phyloP scores from a whole-genome alignment of 164 flowering plant species.

The Aristolochia contorta region DNA sequence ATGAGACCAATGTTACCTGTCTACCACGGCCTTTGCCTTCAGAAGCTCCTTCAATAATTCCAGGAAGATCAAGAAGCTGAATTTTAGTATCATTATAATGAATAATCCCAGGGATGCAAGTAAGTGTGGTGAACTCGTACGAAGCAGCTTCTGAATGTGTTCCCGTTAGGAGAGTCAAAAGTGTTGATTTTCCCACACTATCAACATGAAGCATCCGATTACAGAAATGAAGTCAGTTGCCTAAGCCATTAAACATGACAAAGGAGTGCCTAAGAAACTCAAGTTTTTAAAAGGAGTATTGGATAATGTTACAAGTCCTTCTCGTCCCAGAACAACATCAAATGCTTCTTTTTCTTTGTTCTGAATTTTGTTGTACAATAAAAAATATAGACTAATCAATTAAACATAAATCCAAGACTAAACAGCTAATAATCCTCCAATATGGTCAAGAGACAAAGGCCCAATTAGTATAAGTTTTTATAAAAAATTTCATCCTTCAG shows the following conservation, averaged over 20 bases:
- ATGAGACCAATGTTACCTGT: conserved; percentile 46
- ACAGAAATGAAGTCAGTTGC: conserved; percentile 1
- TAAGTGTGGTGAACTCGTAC: conserved; percentile 98
- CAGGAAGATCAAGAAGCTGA: conserved; percentile 98
- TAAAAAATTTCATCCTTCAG: too few relatives aligned
- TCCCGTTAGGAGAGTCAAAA: conserved; percentile 85
- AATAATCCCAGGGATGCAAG: conserved; percentile 97
- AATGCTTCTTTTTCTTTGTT: too few relatives aligned
- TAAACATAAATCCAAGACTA: too few relatives aligned
- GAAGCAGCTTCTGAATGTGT: conserved; percentile 99
- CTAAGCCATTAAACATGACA: background rate
- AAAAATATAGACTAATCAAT: too few relatives aligned
- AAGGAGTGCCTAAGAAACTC: background rate
- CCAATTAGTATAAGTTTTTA: too few relatives aligned
- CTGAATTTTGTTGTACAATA: too few relatives aligned
- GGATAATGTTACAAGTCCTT: too few relatives aligned
- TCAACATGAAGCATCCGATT: conserved; percentile 9
- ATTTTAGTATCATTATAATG: conserved; percentile 97
- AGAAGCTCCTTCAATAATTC: conserved; percentile 99
- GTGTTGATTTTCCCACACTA: conserved; percentile 99
- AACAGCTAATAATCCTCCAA: too few relatives aligned
- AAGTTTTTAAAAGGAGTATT: background rate
- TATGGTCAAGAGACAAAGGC: too few relatives aligned
- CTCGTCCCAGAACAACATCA: too few relatives aligned
- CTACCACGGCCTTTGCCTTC: conserved; percentile 99